Evolutionary conservation across 2,329 filamentous ascomycete species (phyloP).

Genomic region (Epichloe sp.): DNA sequence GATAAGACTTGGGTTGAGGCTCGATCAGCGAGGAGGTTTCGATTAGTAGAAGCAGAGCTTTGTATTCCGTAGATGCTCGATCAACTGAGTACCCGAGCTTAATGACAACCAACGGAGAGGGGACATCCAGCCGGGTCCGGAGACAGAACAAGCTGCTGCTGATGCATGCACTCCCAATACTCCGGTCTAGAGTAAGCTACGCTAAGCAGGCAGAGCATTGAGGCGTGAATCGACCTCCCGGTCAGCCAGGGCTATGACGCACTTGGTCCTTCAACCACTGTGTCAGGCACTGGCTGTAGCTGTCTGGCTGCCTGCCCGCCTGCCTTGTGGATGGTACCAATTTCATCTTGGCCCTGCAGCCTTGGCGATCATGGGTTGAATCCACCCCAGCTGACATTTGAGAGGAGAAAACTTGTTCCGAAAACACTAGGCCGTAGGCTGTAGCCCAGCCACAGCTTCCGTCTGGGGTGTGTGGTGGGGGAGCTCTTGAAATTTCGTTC

Average conservation of each 20-base stretch:
- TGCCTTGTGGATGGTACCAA: too few relatives aligned
- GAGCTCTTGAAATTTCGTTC: constrained; percentile 18
- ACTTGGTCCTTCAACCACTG: not conserved
- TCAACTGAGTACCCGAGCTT: not conserved
- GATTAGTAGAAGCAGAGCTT: not conserved
- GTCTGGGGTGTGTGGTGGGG: constrained; percentile 7
- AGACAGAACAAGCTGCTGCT: not conserved
- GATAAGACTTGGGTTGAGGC: not conserved
- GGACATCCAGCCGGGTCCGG: constrained; percentile 2
- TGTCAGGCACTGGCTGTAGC: too few relatives aligned
- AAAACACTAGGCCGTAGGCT: not conserved
- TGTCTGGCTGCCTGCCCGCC: too few relatives aligned
- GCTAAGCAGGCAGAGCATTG: not conserved
- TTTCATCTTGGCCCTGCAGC: too few relatives aligned
- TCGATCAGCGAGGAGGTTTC: not conserved
- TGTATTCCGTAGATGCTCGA: not conserved
- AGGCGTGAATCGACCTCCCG: not conserved
- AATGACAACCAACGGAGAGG: not conserved
- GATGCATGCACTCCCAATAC: too few relatives aligned
- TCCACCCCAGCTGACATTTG: too few relatives aligned
- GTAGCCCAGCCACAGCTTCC: not conserved
- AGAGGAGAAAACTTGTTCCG: constrained; percentile 6
- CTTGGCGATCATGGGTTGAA: too few relatives aligned
- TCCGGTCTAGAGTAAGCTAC: not conserved
- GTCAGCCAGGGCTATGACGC: not conserved